Percentiles rank a stretch among this genome's conserved stretches.
These are phyloP conservation scores for Dacryopinax primogenitus DNA, from an alignment of 768 basidiomycete genomes.

Conservation along the genomic window DNA sequence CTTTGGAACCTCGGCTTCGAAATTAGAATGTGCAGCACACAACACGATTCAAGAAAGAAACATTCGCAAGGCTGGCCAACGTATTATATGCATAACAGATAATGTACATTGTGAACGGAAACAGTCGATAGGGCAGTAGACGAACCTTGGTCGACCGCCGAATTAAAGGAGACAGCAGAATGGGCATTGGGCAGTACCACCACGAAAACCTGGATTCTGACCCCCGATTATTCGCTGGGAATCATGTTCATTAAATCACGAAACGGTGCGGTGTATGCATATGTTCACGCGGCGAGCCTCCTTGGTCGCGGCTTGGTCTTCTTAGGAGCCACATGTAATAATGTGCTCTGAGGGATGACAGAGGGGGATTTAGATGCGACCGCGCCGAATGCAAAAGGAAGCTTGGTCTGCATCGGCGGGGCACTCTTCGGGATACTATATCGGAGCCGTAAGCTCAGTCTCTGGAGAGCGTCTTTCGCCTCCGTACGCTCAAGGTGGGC, in stretches of 20 bases:
- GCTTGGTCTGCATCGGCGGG: background rate
- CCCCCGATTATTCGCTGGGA: too few relatives aligned
- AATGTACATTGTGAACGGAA: too few relatives aligned
- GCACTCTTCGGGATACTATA: conserved; percentile 26
- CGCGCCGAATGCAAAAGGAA: background rate
- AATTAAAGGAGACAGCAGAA: too few relatives aligned
- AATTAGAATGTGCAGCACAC: too few relatives aligned
- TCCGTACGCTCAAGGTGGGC: conserved; percentile 64
- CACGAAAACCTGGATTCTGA: too few relatives aligned
- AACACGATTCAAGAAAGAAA: too few relatives aligned
- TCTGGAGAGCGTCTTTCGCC: conserved; percentile 55
- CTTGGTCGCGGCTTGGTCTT: background rate
- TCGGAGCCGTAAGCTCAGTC: conserved; percentile 46
- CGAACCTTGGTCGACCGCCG: too few relatives aligned
- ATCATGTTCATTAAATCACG: background rate
- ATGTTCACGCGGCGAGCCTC: background rate
- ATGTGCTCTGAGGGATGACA: background rate
- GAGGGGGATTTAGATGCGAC: background rate
- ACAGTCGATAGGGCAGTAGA: too few relatives aligned
- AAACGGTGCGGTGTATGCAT: background rate
- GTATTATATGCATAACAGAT: too few relatives aligned
- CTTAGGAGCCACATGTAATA: background rate
- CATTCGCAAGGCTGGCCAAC: too few relatives aligned
- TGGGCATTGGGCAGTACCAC: too few relatives aligned
- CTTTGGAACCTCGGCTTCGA: too few relatives aligned